These are phyloP conservation scores for Mycothermus thermophilus DNA, from an alignment of 495 filamentous ascomycete genomes.

Conservation along the genomic window DNA sequence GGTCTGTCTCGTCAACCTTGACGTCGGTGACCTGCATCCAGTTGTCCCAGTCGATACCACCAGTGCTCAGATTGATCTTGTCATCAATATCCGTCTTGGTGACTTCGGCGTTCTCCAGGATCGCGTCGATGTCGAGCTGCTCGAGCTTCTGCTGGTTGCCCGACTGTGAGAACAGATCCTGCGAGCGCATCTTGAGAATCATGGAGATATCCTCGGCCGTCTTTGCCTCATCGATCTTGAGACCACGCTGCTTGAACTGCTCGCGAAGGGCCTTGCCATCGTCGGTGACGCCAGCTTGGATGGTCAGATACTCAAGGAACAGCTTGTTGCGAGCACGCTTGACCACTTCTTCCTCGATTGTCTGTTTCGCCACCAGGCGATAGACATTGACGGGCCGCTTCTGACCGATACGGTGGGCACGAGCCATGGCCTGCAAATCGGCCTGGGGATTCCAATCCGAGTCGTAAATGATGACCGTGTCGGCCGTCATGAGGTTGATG, in stretches of 20 bases:
- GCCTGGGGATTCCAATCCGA: conserved; percentile 99
- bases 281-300: conserved; percentile 91
- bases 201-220: conserved; percentile 83
- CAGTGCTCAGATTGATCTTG: conserved; percentile 43
- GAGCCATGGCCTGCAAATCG: conserved; percentile 95
- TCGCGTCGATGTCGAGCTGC: conserved; percentile 95
- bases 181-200: conserved; percentile 82
- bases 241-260: conserved; percentile 38
- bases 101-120: conserved; percentile 89
- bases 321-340: conserved; percentile 94
- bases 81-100: conserved; percentile 80
- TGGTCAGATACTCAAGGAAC: conserved; percentile 95
- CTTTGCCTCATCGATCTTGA: conserved; percentile 57
- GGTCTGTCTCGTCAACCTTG: conserved; percentile 70
- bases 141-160: conserved; percentile 93
- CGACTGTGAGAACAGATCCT: conserved; percentile 94
- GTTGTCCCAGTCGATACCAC: conserved; percentile 85
- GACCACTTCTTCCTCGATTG: conserved; percentile 93
- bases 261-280: conserved; percentile 63
- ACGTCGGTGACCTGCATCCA: conserved; percentile 92
- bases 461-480: conserved; percentile 95
- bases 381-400: conserved; percentile 92
- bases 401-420: conserved; percentile 94
- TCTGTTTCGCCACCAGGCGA: conserved; percentile 89
- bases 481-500: conserved; percentile 97